Evolutionary conservation across 768 basidiomycete species (phyloP).

Genomic region (Termitomyces sp.): DNA sequence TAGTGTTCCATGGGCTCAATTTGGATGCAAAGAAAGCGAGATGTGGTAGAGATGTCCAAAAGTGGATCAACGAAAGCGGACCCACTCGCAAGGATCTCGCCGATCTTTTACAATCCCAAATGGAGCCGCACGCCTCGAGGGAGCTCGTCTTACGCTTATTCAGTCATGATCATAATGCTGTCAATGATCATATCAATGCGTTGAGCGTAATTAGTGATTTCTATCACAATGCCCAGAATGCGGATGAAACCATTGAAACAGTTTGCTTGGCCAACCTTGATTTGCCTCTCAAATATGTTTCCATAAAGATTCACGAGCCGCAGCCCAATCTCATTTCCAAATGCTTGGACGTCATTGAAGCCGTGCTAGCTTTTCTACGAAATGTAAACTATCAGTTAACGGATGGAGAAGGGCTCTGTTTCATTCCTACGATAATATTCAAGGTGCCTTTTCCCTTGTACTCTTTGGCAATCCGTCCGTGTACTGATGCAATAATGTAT

Average conservation of each 20-base stretch:
- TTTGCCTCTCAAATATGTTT: slow-evolving; percentile 88
- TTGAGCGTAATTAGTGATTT: slow-evolving; percentile 72
- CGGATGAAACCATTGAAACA: slow-evolving; percentile 53
- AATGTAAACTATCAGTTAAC: slow-evolving; percentile 70
- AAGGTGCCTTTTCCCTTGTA: slow-evolving; percentile 51
- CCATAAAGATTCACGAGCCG: slow-evolving; percentile 84
- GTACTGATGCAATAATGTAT: slow-evolving; percentile 1
- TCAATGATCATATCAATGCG: slow-evolving; percentile 87
- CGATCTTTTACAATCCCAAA: slow-evolving; percentile 83
- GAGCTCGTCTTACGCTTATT: slow-evolving; percentile 77
- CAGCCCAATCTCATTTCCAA: slow-evolving; percentile 86
- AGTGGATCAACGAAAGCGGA: slow-evolving; percentile 86
- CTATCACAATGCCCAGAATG: slow-evolving; percentile 52
- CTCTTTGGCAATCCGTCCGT: neutral
- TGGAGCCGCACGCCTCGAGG: slow-evolving; percentile 79
- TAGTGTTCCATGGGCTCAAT: slow-evolving; percentile 50
- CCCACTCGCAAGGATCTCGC: slow-evolving; percentile 82
- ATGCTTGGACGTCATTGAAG: slow-evolving; percentile 83
- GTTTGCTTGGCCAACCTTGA: slow-evolving; percentile 85
- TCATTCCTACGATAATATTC: slow-evolving; percentile 83
- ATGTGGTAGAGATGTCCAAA: slow-evolving; percentile 68
- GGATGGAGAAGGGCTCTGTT: slow-evolving; percentile 82
- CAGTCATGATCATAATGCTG: slow-evolving; percentile 93
- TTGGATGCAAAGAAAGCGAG: slow-evolving; percentile 60
- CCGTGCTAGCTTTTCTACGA: slow-evolving; percentile 72